Evolutionary conservation across 306 rosid species (phyloP).

Genomic region (apple (Malus domestica)): DNA sequence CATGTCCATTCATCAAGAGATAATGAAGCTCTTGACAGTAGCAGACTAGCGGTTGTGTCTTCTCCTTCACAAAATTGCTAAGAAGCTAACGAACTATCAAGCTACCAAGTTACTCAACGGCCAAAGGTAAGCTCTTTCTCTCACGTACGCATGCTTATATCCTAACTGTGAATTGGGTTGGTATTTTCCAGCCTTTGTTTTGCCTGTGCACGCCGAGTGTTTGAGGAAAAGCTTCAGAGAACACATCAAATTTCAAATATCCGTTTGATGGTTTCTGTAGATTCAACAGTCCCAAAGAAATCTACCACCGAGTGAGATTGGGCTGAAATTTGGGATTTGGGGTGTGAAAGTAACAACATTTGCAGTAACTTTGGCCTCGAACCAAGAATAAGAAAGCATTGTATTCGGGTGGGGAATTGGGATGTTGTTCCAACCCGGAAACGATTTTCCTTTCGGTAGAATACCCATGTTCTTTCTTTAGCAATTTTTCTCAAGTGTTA

Average conservation of each 20-base stretch:
- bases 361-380: neutral
- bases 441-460: neutral
- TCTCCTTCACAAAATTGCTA: neutral
- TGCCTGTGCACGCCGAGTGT: neutral
- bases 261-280: neutral
- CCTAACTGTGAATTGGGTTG: neutral
- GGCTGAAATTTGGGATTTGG: neutral
- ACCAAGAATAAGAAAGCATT: neutral
- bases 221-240: constrained; percentile 4
- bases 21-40: neutral
- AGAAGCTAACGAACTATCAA: neutral
- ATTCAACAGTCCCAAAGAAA: neutral
- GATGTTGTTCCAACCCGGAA: neutral
- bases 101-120: neutral
- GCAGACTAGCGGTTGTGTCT: neutral
- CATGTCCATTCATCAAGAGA: neutral
- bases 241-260: neutral
- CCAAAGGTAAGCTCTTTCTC: neutral
- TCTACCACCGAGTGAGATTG: neutral
- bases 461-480: neutral
- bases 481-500: neutral
- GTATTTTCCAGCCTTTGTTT: neutral
- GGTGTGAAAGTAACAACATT: neutral
- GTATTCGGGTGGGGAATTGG: neutral
- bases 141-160: neutral